A percentile compares a stretch with the other conserved stretches of the same genome.
Conservation (phyloP, 768 basidiomycete species). For the Mycena rebaudengoi region DNA sequence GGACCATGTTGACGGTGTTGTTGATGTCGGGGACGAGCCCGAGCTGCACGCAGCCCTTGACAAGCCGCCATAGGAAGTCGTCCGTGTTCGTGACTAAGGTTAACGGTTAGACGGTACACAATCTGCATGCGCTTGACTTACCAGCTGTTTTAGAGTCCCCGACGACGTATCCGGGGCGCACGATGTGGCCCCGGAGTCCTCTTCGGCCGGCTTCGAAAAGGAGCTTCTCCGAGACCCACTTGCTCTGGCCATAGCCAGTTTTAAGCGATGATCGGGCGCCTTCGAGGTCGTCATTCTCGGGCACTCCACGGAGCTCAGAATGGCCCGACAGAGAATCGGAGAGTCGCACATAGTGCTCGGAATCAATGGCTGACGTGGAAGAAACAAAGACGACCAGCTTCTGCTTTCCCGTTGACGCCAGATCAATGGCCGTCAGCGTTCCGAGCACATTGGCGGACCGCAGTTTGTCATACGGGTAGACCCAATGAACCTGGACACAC, state of each 20-base stretch:
- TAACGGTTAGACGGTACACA: not conserved
- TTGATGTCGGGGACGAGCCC: slow-evolving; percentile 97
- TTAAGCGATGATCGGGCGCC: slow-evolving; percentile 78
- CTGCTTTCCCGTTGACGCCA: slow-evolving; percentile 76
- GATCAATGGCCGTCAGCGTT: slow-evolving; percentile 83
- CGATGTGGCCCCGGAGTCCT: slow-evolving; percentile 84
- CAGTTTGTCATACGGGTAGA: slow-evolving; percentile 95
- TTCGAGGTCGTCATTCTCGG: slow-evolving; percentile 90
- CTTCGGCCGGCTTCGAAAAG: slow-evolving; percentile 90
- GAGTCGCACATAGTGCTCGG: slow-evolving; percentile 87
- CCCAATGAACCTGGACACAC: slow-evolving; percentile 99
- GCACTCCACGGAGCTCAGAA: slow-evolving; percentile 68
- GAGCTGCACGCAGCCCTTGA: slow-evolving; percentile 99
- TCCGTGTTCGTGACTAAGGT: slow-evolving; percentile 93
- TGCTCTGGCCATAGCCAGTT: slow-evolving; percentile 96
- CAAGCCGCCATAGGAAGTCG: slow-evolving; percentile 97
- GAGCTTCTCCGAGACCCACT: slow-evolving; percentile 98
- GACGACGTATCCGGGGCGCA: slow-evolving; percentile 96
- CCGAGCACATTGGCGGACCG: slow-evolving; percentile 93
- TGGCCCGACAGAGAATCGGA: slow-evolving; percentile 70
- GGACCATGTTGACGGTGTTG: slow-evolving; percentile 98
- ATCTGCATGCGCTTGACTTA: slow-evolving; percentile 43
- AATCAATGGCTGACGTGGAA: slow-evolving; percentile 94
- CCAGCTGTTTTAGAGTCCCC: slow-evolving; percentile 91
- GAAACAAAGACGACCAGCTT: slow-evolving; percentile 93